These are phyloP conservation scores for Trametes elegans DNA, from an alignment of 768 basidiomycete species.

Conservation along the genomic window DNA sequence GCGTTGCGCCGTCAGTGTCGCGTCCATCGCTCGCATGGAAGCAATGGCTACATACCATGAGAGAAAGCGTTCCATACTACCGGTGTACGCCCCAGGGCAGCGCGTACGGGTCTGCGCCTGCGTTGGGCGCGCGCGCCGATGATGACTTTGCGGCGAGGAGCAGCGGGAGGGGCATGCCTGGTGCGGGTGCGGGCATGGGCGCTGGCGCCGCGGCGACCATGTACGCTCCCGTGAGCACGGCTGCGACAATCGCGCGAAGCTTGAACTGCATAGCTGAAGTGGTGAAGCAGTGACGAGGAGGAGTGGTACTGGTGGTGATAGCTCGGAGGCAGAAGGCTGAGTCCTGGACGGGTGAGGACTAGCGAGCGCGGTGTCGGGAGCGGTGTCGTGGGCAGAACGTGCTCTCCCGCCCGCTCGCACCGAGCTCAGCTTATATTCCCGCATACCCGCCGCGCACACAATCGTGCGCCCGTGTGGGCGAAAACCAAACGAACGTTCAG, in stretches of 20 bases:
- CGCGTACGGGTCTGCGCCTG: background rate
- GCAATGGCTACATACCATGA: too few species aligned
- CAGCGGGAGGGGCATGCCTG: constrained; percentile 5
- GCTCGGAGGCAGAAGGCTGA: background rate
- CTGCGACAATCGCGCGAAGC: background rate
- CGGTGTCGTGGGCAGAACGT: background rate
- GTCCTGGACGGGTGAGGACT: background rate
- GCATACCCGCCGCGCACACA: background rate
- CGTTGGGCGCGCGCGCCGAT: constrained; percentile 5
- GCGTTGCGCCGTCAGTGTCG: too few species aligned
- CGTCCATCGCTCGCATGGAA: too few species aligned
- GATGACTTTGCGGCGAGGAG: constrained; percentile 1
- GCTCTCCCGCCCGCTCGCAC: background rate
- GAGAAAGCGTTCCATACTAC: too few species aligned
- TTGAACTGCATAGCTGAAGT: background rate
- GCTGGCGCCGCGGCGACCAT: background rate
- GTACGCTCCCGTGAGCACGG: background rate
- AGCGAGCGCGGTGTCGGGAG: background rate
- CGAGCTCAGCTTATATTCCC: background rate
- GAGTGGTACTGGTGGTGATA: too few species aligned
- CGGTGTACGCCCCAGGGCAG: constrained; percentile 4
- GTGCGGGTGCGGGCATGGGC: background rate
- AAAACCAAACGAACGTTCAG: background rate
- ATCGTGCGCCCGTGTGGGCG: background rate
- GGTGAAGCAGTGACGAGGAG: background rate